Conservation (phyloP, 495 filamentous ascomycete genomes). For the Podospora appendiculata region DNA sequence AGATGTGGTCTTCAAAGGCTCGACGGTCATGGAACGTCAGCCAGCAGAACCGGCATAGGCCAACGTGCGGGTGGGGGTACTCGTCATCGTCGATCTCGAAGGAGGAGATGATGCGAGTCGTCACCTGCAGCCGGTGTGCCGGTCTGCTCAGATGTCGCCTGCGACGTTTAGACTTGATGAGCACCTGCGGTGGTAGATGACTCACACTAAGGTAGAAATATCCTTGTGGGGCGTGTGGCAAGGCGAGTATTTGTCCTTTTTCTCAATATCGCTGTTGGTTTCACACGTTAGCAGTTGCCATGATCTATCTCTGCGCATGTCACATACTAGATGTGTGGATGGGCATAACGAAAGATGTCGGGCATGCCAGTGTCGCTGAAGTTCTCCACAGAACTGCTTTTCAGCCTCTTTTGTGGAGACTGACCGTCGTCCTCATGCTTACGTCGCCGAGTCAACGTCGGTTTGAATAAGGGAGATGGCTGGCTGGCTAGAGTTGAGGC, state of each 20-base stretch:
- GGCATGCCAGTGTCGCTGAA: slow-evolving; percentile 26
- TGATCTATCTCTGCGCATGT: neutral
- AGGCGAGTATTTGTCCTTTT: slow-evolving; percentile 22
- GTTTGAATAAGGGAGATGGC: neutral
- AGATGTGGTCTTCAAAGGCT: slow-evolving; percentile 15
- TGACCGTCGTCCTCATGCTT: slow-evolving; percentile 6
- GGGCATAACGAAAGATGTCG: slow-evolving; percentile 22
- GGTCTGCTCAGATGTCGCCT: slow-evolving; percentile 24
- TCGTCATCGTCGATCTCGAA: slow-evolving; percentile 21
- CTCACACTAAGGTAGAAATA: slow-evolving; percentile 29
- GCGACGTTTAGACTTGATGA: slow-evolving; percentile 1
- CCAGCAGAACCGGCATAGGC: slow-evolving; percentile 26
- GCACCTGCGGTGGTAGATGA: neutral
- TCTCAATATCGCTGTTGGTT: slow-evolving; percentile 17
- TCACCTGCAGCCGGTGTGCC: slow-evolving; percentile 23
- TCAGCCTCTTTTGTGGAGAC: slow-evolving; percentile 14
- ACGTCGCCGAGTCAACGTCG: neutral
- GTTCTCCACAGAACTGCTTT: slow-evolving; percentile 8
- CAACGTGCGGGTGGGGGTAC: slow-evolving; percentile 18
- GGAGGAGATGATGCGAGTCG: slow-evolving; percentile 18
- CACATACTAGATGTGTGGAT: slow-evolving; percentile 25
- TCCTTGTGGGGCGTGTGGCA: slow-evolving; percentile 28
- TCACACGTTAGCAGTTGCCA: slow-evolving; percentile 8
- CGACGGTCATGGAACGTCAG: slow-evolving; percentile 10
- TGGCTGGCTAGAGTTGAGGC: neutral